A percentile compares a stretch with the other conserved stretches of the same genome.
Evolutionary conservation across 2,329 filamentous ascomycete genomes (phyloP).

Genomic region (Colletotrichum karsti): DNA sequence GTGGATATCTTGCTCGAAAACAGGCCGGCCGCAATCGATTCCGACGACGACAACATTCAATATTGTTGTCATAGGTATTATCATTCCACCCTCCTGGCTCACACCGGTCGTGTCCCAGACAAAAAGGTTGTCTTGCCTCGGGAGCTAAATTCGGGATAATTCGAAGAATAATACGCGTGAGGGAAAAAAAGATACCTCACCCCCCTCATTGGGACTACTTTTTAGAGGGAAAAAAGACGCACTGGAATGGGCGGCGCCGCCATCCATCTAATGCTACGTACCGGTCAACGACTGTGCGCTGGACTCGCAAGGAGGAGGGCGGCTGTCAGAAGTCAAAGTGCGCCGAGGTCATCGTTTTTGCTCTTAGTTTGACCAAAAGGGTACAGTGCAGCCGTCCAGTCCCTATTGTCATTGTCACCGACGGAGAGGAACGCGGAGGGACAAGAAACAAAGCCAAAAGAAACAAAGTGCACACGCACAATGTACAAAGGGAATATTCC

Average conservation of each 20-base stretch:
- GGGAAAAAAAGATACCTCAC: background rate
- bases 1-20: constrained; percentile 12
- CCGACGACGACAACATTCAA: constrained; percentile 6
- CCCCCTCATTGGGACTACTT: background rate
- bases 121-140: constrained; percentile 28
- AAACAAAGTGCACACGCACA: background rate
- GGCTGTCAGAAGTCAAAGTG: constrained; percentile 28
- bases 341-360: constrained; percentile 8
- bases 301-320: constrained; percentile 7
- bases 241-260: constrained; percentile 3
- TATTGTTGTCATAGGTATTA: constrained; percentile 19
- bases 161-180: background rate
- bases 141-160: constrained; percentile 24
- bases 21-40: background rate
- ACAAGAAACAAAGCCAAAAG: background rate
- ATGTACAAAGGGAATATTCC: background rate
- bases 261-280: too few relatives aligned
- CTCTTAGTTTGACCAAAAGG: constrained; percentile 1
- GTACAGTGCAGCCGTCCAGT: constrained; percentile 10
- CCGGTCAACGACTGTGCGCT: constrained; percentile 17
- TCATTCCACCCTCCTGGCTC: constrained; percentile 20
- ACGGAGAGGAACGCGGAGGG: constrained; percentile 2
- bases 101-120: constrained; percentile 25
- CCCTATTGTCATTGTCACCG: background rate
- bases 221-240: background rate